A percentile compares a stretch with the other conserved stretches of the same genome.
Conservation (phyloP, 495 filamentous ascomycete species). For the Penicillium argentinense region DNA sequence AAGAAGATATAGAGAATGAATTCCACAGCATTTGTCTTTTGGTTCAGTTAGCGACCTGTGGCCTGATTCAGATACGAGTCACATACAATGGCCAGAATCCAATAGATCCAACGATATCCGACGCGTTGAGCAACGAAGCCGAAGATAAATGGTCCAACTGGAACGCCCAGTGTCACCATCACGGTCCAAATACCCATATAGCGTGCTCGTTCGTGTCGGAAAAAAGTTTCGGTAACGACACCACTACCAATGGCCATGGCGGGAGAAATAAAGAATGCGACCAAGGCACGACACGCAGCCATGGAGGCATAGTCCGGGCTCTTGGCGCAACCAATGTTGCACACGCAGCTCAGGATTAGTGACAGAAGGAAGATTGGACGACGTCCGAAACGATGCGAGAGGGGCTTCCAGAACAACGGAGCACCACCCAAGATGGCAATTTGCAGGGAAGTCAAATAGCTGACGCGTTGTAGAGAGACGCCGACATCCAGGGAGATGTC, state of each 20-base stretch:
- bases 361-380: slow-evolving; percentile 54
- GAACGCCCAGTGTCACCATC: slow-evolving; percentile 54
- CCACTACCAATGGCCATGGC: slow-evolving; percentile 55
- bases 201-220: slow-evolving; percentile 45
- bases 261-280: slow-evolving; percentile 54
- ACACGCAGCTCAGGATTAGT: slow-evolving; percentile 41
- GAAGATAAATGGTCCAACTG: slow-evolving; percentile 48
- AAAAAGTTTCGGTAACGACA: slow-evolving; percentile 54
- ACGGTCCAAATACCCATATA: slow-evolving; percentile 59
- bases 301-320: slow-evolving; percentile 42
- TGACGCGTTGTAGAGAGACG: slow-evolving; percentile 42
- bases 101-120: slow-evolving; percentile 47
- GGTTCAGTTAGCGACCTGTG: not conserved
- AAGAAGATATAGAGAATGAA: slow-evolving; percentile 55
- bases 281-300: slow-evolving; percentile 49
- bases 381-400: slow-evolving; percentile 54
- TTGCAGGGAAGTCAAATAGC: slow-evolving; percentile 53
- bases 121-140: slow-evolving; percentile 48
- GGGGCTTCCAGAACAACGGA: slow-evolving; percentile 55
- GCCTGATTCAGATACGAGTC: not conserved
- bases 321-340: slow-evolving; percentile 48
- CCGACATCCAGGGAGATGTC: slow-evolving; percentile 45
- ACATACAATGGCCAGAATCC: slow-evolving; percentile 46
- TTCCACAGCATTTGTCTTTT: slow-evolving; percentile 51
- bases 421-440: slow-evolving; percentile 53